Evolutionary conservation across 306 rosid genomes (phyloP).

Genomic region (Dryas alaskensis): DNA sequence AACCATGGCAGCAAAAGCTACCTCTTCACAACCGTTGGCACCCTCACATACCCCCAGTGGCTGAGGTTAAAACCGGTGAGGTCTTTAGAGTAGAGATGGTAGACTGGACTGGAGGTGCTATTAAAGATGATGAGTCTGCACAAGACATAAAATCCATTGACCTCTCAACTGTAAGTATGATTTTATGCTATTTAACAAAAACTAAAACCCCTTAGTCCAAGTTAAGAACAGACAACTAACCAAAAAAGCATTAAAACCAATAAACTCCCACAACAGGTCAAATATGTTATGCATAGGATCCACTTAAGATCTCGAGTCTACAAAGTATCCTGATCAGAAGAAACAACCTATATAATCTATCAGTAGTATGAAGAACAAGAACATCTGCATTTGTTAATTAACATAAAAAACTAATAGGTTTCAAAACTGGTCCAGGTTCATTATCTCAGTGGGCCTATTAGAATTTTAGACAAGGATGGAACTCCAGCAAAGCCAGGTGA

Average conservation of each 20-base stretch:
- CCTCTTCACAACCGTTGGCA: slow-evolving; percentile 95
- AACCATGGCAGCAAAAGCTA: slow-evolving; percentile 68
- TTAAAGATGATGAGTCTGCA: slow-evolving; percentile 65
- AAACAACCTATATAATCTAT: background rate
- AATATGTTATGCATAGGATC: background rate
- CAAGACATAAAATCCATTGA: slow-evolving; percentile 56
- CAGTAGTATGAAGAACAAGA: background rate
- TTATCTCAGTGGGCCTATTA: slow-evolving; percentile 79
- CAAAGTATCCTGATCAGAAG: background rate
- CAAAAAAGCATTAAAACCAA: background rate
- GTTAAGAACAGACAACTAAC: background rate
- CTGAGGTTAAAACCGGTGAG: slow-evolving; percentile 45
- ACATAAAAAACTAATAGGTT: background rate
- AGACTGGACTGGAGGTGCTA: slow-evolving; percentile 78
- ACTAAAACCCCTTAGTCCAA: background rate
- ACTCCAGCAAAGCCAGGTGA: slow-evolving; percentile 82
- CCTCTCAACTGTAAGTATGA: slow-evolving; percentile 62
- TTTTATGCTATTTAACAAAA: background rate
- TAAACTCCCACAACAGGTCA: background rate
- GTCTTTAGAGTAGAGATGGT: slow-evolving; percentile 74
- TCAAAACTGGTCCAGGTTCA: slow-evolving; percentile 49
- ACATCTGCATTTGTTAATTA: background rate
- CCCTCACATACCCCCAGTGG: slow-evolving; percentile 58
- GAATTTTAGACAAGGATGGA: slow-evolving; percentile 68
- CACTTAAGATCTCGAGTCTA: background rate